phyloP scores from a whole-genome alignment of 1,284 basidiomycete species.

The Fomitopsis palustris region DNA sequence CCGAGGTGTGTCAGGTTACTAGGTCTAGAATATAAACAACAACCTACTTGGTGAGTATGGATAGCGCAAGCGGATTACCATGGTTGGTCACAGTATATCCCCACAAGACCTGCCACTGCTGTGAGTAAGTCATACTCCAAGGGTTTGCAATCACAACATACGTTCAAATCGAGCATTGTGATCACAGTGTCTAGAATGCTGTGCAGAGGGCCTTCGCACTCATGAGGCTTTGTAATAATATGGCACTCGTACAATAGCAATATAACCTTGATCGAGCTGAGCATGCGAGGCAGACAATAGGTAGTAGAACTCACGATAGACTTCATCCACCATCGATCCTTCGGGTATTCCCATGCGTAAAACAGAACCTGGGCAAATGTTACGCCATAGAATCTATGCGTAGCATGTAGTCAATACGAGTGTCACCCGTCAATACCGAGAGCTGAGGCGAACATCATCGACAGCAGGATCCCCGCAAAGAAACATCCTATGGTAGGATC shows the following conservation, averaged over 20 bases:
- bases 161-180: not conserved
- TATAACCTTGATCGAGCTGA: not conserved
- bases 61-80: not conserved
- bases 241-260: not conserved
- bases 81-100: not conserved
- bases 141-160: not conserved
- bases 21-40: not conserved
- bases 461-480: constrained; percentile 1
- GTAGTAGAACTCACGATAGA: not conserved
- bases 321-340: constrained; percentile 1
- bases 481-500: constrained; percentile 4
- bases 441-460: not conserved
- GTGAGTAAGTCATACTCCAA: not conserved
- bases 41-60: not conserved
- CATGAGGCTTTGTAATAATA: no score
- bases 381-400: not conserved
- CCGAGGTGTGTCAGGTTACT: not conserved
- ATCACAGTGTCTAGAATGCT: not conserved
- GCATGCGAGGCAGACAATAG: not conserved
- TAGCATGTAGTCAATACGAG: not conserved
- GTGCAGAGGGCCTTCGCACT: no score
- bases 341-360: not conserved
- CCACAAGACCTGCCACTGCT: not conserved
- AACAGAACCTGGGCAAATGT: not conserved
- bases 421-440: not conserved